Base-by-base conservation (phyloP, 2,329 filamentous ascomycete species). In the Verticillium alfalfae region DNA sequence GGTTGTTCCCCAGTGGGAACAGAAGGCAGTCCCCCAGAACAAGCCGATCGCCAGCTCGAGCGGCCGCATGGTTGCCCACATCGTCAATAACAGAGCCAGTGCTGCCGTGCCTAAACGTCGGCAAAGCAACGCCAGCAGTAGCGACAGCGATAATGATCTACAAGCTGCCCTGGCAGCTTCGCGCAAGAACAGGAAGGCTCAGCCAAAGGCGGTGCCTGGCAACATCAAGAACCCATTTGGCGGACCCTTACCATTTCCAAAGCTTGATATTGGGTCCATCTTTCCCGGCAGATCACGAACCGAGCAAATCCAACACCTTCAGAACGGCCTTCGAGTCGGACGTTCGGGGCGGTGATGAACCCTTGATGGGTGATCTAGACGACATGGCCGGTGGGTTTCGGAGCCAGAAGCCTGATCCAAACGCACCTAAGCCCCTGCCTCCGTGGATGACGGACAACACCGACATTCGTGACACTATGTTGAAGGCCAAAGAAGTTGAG, bases 241-340 rank as follows among this genome's bases (percentile, higher is more conserved):
- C 66, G 94, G 94, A 0, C 92, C 93, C 0, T 75, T 99, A 5
- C 95, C 95, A 0, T 99, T 99, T 70, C 93, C 97, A 67, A 94
- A 92, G 70, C 81, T 97, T 1, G 87, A 90, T 55, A 88, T 85
- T 59, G 88, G 85, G 2, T 83, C 81, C 1, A 78, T 87, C 2
- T 87, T 87, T 63, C 75, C 75, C 5, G 81, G 79, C 65, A 80
- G 78, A 61, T 63, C 67, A 7, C 64, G 54, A 22, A 22, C n/a
- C 60, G 10, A 34, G 39, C 3, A 58, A 58, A 59, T 34, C 5
- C 57, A 2, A 36, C 59, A 2, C 7, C 22, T 5, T n/a, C 18
- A 18, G 45, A n/a, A 52, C 45, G 45, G 10, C 45, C 45, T 12
- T n/a, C 2, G n/a, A 52, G 45, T 52, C 2, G 9, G 9, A 10